A percentile compares a stretch with the other conserved stretches of the same genome.
phyloP scores from a whole-genome alignment of 2,329 filamentous ascomycete genomes.

The Macrophomina pseudophaseolina region DNA sequence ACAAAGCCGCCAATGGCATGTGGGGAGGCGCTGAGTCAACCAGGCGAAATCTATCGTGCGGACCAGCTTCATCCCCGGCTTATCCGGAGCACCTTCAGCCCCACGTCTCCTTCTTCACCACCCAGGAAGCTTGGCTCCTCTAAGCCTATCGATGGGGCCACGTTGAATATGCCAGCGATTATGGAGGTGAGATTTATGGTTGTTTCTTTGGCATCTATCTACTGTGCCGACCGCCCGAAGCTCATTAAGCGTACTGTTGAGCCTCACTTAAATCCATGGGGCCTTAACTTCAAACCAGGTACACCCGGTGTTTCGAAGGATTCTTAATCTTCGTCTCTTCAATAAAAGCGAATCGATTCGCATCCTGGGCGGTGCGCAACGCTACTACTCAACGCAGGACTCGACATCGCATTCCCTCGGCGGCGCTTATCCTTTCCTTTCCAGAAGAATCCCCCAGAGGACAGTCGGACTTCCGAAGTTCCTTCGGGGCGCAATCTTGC shows the following conservation, averaged over 20 bases:
- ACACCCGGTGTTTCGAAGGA: background rate
- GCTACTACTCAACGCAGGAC: no score
- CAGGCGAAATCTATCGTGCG: background rate
- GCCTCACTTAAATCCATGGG: background rate
- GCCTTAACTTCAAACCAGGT: no score
- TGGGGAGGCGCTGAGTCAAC: background rate
- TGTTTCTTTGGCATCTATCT: no score
- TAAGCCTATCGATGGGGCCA: no score
- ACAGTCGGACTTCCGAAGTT: background rate
- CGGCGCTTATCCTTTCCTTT: background rate
- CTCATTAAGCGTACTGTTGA: background rate
- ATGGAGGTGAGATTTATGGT: no score
- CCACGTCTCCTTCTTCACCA: background rate
- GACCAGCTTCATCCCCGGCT: background rate
- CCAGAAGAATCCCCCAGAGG: background rate
- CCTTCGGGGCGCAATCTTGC: background rate
- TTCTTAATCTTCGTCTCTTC: background rate
- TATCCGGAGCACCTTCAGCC: background rate
- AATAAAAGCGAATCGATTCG: background rate
- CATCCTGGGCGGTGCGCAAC: no score
- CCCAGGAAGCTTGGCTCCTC: no score
- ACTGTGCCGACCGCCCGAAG: no score
- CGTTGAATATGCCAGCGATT: no score
- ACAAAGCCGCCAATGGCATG: background rate
- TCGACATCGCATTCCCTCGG: no score